Base-by-base conservation (phyloP, 768 basidiomycete genomes). In the Tylopilus intermedius region DNA sequence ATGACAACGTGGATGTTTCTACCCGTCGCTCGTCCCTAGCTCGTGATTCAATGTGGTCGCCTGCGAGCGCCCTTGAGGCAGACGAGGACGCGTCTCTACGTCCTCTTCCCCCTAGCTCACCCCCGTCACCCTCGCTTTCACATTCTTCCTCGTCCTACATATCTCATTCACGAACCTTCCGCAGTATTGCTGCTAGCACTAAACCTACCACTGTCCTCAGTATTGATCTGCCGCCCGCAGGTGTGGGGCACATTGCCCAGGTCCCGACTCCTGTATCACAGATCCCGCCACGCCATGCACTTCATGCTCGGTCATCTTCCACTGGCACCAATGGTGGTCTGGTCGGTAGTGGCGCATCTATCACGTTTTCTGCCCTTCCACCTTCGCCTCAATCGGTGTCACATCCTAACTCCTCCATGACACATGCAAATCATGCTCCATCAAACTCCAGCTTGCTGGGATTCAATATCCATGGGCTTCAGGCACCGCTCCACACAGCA, bases 181-280 rank as follows among this genome's bases (percentile, higher is more conserved):
- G 81, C 62, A 90, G 88, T 63, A 84, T 86, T 62, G 82, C 86
- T 26, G 90, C 88, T 6, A 90, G 88, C 61, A 98, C 94, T 11
- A 96, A 96, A 68, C 94, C 93, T 2, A 98, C 94, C 5, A 98
- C 94, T 0, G 70, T 97, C 24, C 75, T 96, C n/a, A 92, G 89
- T 59, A 81, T 95, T 56, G 94, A 97, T 62, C 67, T 92, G 24
- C 81, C 79, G 42, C 81, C 84, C 7, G 84, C 83, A 58, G 88
- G 88, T 11, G 84, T 93, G 77, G 93, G 88, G 1, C 92, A 95
- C 68, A 95, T 95, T 59, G 93, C 93, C 6, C 89, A 95, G 64
- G 90, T 83, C 9, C 83, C 74, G 33, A 84, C 86, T 24, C 80
- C 84, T 0, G 72, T 75, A 8, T 72, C 79, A 5, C 75, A 78